Conservation (phyloP, 2,329 filamentous ascomycete genomes). For the Thielaviopsis musarum region DNA sequence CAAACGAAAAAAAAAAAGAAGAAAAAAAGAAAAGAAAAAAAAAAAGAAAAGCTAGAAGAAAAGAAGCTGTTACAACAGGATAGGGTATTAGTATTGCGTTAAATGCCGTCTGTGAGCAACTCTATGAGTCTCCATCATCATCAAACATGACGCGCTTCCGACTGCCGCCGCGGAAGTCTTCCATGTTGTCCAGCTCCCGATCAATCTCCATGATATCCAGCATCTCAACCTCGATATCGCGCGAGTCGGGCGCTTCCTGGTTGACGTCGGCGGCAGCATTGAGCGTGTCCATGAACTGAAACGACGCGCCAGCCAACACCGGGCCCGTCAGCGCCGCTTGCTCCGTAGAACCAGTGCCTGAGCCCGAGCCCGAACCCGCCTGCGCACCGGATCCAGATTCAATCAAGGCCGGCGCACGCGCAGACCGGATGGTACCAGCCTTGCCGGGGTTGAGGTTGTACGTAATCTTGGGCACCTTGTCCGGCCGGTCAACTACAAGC, state of each 20-base stretch:
- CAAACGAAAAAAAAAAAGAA: not conserved
- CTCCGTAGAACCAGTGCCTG: not conserved
- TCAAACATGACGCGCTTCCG: conserved; percentile 34
- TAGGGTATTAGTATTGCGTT: conserved; percentile 3
- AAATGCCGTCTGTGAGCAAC: conserved; percentile 13
- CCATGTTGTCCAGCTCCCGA: conserved; percentile 38
- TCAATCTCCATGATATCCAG: conserved; percentile 52
- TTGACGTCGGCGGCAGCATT: conserved; percentile 35
- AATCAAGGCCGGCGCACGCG: conserved; percentile 16
- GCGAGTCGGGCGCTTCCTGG: conserved; percentile 23
- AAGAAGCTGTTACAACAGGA: too few species aligned
- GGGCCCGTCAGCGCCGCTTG: too few species aligned
- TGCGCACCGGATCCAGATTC: conserved; percentile 13
- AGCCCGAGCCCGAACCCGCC: conserved; percentile 15
- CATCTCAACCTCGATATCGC: conserved; percentile 42
- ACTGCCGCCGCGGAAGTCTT: conserved; percentile 29
- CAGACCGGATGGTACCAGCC: conserved; percentile 21
- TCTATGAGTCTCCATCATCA: conserved; percentile 20
- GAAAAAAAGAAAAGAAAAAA: not conserved
- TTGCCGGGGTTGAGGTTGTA: conserved; percentile 35
- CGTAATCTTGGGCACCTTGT: conserved; percentile 22
- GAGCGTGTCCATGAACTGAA: conserved; percentile 31
- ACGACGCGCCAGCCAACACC: not conserved
- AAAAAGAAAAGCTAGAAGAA: too few species aligned
- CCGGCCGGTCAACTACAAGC: conserved; percentile 37